Conservation (phyloP, 345 rosid genomes). For the Populus nigra region DNA sequence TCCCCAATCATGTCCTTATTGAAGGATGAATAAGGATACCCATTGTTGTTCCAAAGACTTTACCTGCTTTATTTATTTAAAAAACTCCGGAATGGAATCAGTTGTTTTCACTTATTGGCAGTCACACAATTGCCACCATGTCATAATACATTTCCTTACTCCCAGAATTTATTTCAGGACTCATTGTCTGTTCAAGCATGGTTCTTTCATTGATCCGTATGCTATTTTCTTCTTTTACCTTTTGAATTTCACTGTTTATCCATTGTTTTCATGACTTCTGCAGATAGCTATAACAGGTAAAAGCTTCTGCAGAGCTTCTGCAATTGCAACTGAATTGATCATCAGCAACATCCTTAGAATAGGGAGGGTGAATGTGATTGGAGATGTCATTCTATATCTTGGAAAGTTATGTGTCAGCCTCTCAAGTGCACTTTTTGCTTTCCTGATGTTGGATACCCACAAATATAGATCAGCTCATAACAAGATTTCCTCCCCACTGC, state of each 20-base stretch:
- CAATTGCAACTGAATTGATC: slow-evolving; percentile 82
- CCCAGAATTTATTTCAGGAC: not conserved
- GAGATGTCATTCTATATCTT: slow-evolving; percentile 83
- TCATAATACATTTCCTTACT: not conserved
- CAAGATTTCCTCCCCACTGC: slow-evolving; percentile 86
- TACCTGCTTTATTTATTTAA: no score
- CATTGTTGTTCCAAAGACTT: no score
- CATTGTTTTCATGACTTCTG: slow-evolving; percentile 7
- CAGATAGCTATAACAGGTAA: slow-evolving; percentile 95
- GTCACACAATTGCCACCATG: not conserved
- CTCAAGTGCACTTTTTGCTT: slow-evolving; percentile 75
- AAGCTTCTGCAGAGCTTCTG: slow-evolving; percentile 84
- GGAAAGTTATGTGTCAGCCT: slow-evolving; percentile 96
- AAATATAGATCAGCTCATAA: slow-evolving; percentile 66
- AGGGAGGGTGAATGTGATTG: slow-evolving; percentile 90
- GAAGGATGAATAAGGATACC: not conserved
- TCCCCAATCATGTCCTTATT: no score
- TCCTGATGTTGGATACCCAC: slow-evolving; percentile 93
- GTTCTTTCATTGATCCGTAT: not conserved
- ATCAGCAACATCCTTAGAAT: slow-evolving; percentile 79
- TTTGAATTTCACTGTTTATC: not conserved
- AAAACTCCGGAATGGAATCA: no score
- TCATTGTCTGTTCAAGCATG: not conserved
- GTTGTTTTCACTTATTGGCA: not conserved
- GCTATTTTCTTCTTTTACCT: not conserved